Evolutionary conservation across 2,329 filamentous ascomycete species (phyloP).

Genomic region (Macrophomina tecta): DNA sequence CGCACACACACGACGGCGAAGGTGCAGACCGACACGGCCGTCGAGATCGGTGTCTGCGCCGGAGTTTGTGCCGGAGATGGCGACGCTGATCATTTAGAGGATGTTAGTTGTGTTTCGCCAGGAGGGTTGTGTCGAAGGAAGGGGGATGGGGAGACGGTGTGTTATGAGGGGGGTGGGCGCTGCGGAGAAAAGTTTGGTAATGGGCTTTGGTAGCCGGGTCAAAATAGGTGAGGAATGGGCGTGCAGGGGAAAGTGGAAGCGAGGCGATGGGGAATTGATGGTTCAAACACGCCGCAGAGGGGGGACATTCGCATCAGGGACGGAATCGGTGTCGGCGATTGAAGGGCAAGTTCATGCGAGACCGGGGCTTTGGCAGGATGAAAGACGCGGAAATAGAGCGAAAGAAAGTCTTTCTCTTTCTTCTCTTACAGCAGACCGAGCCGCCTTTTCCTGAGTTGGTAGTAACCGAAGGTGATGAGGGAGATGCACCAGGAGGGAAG

Average conservation of each 20-base stretch:
- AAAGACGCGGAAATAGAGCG: background rate
- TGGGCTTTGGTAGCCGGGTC: background rate
- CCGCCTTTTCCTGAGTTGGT: background rate
- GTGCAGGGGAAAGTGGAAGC: background rate
- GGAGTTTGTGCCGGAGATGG: background rate
- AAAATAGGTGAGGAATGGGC: background rate
- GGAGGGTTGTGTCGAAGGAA: background rate
- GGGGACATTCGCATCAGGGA: background rate
- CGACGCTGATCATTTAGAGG: background rate
- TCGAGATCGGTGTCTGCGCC: background rate
- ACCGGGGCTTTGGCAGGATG: background rate
- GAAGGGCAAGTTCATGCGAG: background rate
- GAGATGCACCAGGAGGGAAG: background rate
- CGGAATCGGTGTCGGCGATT: background rate
- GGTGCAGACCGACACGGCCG: background rate
- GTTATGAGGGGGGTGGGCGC: background rate
- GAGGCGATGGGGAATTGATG: background rate
- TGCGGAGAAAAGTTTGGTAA: no score
- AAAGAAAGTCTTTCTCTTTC: background rate
- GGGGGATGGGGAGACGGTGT: no score
- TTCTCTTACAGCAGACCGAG: conserved; percentile 7
- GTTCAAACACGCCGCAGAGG: background rate
- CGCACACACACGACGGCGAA: background rate
- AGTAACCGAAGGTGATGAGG: background rate
- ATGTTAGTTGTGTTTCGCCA: background rate